These are phyloP conservation scores for Colletotrichum cordylinicola DNA, from an alignment of 2,329 filamentous ascomycete species.

Conservation along the genomic window DNA sequence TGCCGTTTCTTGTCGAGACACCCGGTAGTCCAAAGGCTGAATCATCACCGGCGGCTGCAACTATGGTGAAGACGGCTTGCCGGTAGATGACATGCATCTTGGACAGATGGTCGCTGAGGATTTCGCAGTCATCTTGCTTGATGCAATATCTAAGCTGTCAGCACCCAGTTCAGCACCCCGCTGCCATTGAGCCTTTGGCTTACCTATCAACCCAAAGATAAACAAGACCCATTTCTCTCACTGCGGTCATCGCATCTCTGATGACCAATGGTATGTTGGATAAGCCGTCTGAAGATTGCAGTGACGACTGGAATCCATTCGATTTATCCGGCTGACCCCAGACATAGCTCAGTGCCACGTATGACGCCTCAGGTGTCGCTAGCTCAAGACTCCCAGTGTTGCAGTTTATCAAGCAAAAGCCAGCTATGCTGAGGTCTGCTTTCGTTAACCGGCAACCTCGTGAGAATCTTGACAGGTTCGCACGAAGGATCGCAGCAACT, in stretches of 20 bases:
- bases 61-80: not conserved
- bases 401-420: not conserved
- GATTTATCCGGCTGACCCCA: not conserved
- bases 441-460: not conserved
- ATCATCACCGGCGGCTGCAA: accelerated
- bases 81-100: not conserved
- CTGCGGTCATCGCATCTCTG: not conserved
- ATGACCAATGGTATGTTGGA: not conserved
- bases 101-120: not conserved
- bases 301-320: not conserved
- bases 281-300: accelerated
- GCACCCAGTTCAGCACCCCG: accelerated
- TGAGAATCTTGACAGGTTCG: not conserved
- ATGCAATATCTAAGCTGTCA: not conserved
- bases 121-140: not conserved
- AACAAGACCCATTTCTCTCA: not conserved
- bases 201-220: not conserved
- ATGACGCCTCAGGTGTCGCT: not conserved
- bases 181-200: accelerated
- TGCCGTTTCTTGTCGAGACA: not conserved
- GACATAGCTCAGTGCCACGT: not conserved
- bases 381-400: not conserved
- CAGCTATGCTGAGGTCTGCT: not conserved
- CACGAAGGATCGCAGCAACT: not conserved
- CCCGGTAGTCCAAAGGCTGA: not conserved